phyloP scores from a whole-genome alignment of 305 asterid species.

The Galium porrigens region DNA sequence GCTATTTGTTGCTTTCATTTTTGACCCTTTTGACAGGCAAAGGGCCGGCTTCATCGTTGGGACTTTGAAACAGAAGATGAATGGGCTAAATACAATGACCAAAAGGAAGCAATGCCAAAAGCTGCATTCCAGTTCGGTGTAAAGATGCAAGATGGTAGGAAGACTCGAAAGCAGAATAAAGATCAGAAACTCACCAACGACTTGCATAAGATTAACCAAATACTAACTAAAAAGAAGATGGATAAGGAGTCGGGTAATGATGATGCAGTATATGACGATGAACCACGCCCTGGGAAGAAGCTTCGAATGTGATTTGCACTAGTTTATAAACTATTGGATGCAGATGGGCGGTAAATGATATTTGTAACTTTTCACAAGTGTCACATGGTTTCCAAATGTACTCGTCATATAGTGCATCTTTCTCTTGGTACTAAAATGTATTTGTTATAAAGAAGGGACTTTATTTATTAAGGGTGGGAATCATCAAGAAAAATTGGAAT shows the following conservation, averaged over 20 bases:
- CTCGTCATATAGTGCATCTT: background rate
- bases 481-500: too few relatives aligned
- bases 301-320: slow-evolving; percentile 38
- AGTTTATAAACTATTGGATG: background rate
- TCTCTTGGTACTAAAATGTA: too few relatives aligned
- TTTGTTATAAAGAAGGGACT: too few relatives aligned
- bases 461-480: background rate
- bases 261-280: slow-evolving; percentile 37
- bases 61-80: slow-evolving; percentile 98
- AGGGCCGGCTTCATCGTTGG: slow-evolving; percentile 94
- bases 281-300: slow-evolving; percentile 75
- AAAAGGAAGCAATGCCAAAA: slow-evolving; percentile 99
- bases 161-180: slow-evolving; percentile 86
- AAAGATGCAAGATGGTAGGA: slow-evolving; percentile 96
- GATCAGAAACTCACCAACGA: slow-evolving; percentile 89
- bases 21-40: slow-evolving; percentile 41
- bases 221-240: slow-evolving; percentile 62
- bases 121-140: slow-evolving; percentile 99
- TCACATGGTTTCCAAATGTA: background rate
- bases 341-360: background rate
- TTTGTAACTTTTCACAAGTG: background rate
- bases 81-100: slow-evolving; percentile 92
- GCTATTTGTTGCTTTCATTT: background rate
- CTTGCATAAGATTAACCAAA: slow-evolving; percentile 78
- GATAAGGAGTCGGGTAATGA: slow-evolving; percentile 49